phyloP scores from a whole-genome alignment of 108 stramenopile genomes.

The Nannochloropsis salina region DNA sequence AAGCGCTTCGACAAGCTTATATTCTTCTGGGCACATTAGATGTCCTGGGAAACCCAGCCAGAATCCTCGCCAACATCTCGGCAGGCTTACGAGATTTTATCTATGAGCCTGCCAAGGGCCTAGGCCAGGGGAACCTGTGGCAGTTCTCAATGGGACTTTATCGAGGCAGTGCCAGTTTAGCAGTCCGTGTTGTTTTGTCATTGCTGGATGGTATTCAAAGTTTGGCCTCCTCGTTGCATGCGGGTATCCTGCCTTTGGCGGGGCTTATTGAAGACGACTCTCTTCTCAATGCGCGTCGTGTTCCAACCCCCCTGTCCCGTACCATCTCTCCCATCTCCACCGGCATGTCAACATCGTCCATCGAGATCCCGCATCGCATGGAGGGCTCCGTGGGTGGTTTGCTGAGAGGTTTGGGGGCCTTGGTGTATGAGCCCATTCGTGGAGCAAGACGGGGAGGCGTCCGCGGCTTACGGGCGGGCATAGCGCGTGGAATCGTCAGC shows the following conservation, averaged over 20 bases:
- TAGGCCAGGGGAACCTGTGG: background rate
- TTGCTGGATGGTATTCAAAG: constrained; percentile 11
- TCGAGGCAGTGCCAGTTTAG: background rate
- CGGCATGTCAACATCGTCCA: background rate
- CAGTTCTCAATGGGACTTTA: constrained; percentile 20
- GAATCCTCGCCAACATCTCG: background rate
- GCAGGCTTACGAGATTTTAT: background rate
- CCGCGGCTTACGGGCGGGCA: background rate
- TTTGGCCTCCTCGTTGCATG: background rate
- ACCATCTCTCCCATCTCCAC: background rate
- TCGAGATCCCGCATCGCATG: background rate
- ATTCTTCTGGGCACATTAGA: background rate
- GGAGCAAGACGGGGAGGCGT: background rate
- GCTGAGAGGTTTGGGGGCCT: background rate
- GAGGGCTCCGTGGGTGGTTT: background rate
- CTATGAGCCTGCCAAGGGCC: constrained; percentile 8
- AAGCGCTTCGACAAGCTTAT: background rate
- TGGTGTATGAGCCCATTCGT: background rate
- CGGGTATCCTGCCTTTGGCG: background rate
- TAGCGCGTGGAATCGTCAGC: constrained; percentile 13
- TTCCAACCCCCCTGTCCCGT: background rate
- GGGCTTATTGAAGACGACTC: constrained; percentile 6
- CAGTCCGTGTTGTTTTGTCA: background rate
- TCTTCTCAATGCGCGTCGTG: background rate
- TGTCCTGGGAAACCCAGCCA: background rate